Base-by-base conservation (phyloP, 1,284 basidiomycete genomes). In the Naganishia sp. region DNA sequence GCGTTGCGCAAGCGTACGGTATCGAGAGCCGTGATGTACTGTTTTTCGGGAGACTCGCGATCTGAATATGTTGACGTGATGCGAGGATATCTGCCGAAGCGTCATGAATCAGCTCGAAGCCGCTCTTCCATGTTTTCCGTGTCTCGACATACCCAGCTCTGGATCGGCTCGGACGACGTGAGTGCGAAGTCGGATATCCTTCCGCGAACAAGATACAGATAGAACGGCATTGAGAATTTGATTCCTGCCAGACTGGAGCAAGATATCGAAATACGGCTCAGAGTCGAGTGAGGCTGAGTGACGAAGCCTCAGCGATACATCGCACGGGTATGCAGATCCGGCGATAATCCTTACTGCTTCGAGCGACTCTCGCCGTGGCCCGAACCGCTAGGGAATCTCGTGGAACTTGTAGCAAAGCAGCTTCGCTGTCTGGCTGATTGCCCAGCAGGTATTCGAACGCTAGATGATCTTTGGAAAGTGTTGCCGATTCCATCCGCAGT, bases 401-500 rank as follows among this genome's bases (percentile, higher is more conserved):
- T 9, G 58, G 47, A 17, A 61, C 31, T 42, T 28, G 50, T 32
- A 63, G 32, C 2, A 63, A 41, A 11, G 21, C 45, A 9, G 61
- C 51, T 43, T 53, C 32, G 18, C 31, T 17, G 23, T 51, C 47
- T 28, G 21, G n/a, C 21, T 49, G 35, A 51, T 51, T 42, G 13
- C 15, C 25, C 35, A 32, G 50, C 1, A 41, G 10, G 35, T 67
- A 63, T 39, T 67, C 65, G 35, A 67, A 67, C 21, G 31, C 25
- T 11, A 67, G 25, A 35, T 23, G 43, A 21, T 42, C 51, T 21
- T 56, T 49, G 15, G 23, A 47, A 46, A 50, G 63, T 21, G 43
- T 45, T 13, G 61, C 52, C 17, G 28, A 47, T 18, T 64, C 49
- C 41, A 68, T 51, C 13, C 57, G 55, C 35, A 70, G 68, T 10